Evolutionary conservation across 345 rosid genomes (phyloP).

Genomic region (Brassica juncea): DNA sequence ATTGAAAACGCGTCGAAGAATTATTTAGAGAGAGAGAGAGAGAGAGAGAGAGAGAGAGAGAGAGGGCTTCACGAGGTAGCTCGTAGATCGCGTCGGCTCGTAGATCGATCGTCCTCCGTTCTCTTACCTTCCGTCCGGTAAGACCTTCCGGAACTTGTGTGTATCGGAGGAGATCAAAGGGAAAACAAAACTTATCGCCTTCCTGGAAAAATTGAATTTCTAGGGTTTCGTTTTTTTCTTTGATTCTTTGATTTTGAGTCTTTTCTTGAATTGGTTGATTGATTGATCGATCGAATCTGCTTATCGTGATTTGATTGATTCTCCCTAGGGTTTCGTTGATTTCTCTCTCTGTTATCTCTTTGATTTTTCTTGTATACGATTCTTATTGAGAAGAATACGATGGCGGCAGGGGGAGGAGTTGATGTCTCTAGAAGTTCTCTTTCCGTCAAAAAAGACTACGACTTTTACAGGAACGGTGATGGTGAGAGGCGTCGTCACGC

Average conservation of each 20-base stretch:
- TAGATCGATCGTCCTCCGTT: slow-evolving; percentile 29
- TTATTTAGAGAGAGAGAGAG: background rate
- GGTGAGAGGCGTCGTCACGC: slow-evolving; percentile 26
- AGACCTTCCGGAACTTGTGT: slow-evolving; percentile 52
- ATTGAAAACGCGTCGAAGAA: slow-evolving; percentile 28
- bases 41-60: slow-evolving; percentile 8
- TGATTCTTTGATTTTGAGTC: background rate
- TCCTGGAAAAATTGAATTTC: slow-evolving; percentile 35
- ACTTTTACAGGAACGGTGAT: slow-evolving; percentile 40
- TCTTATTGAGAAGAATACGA: slow-evolving; percentile 60
- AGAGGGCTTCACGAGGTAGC: slow-evolving; percentile 4
- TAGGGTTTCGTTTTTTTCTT: slow-evolving; percentile 44
- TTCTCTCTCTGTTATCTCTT: background rate
- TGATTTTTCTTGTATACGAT: slow-evolving; percentile 36
- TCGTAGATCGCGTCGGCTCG: slow-evolving; percentile 28
- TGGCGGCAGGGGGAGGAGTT: slow-evolving; percentile 77
- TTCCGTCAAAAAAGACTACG: slow-evolving; percentile 38
- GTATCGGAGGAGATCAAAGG: slow-evolving; percentile 45
- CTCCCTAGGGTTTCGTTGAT: slow-evolving; percentile 14
- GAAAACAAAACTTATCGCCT: slow-evolving; percentile 4
- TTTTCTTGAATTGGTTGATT: slow-evolving; percentile 11
- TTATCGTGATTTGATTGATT: slow-evolving; percentile 31
- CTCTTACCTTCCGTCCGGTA: slow-evolving; percentile 45
- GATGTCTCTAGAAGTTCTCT: slow-evolving; percentile 55
- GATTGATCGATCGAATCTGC: slow-evolving; percentile 23